Conservation (phyloP, 805 yeast genomes). For the Zygoascus ofunaensis region DNA sequence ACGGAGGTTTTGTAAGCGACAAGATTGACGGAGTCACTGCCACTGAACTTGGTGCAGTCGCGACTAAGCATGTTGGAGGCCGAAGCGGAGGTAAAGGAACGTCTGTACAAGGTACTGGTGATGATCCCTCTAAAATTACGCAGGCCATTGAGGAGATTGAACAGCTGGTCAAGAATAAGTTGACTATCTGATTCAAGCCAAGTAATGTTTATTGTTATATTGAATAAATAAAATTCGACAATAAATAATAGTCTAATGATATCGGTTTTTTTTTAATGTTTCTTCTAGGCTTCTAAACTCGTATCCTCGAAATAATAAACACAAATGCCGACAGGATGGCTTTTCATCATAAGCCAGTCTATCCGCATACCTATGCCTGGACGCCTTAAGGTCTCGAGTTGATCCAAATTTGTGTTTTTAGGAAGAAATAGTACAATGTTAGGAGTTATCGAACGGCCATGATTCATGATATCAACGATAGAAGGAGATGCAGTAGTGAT, state of each 20-base stretch:
- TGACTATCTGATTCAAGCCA: constrained; percentile 1
- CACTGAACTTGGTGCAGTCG: constrained; percentile 58
- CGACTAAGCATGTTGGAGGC: constrained; percentile 76
- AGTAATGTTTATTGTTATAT: neutral
- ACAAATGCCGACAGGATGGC: constrained; percentile 13
- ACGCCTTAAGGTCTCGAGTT: constrained; percentile 7
- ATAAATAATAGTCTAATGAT: neutral
- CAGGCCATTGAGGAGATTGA: constrained; percentile 68
- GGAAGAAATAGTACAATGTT: constrained; percentile 20
- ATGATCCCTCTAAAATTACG: constrained; percentile 56
- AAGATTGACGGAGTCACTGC: constrained; percentile 64
- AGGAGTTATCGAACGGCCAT: constrained; percentile 8
- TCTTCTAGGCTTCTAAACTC: no score
- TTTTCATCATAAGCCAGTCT: constrained; percentile 9
- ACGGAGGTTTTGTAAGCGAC: constrained; percentile 82
- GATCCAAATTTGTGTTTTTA: constrained; percentile 15
- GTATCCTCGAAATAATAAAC: no score
- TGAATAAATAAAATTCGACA: no score
- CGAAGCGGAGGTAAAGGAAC: constrained; percentile 98
- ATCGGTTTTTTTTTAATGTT: neutral
- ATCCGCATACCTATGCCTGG: constrained; percentile 5
- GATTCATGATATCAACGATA: constrained; percentile 9
- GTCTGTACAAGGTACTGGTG: constrained; percentile 95
- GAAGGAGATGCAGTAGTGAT: constrained; percentile 7
- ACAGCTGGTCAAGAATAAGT: constrained; percentile 35